A percentile compares a stretch with the other conserved stretches of the same genome.
These are phyloP conservation scores for Debaryomyces tyrocola DNA, from an alignment of 805 yeast species.

Conservation along the genomic window DNA sequence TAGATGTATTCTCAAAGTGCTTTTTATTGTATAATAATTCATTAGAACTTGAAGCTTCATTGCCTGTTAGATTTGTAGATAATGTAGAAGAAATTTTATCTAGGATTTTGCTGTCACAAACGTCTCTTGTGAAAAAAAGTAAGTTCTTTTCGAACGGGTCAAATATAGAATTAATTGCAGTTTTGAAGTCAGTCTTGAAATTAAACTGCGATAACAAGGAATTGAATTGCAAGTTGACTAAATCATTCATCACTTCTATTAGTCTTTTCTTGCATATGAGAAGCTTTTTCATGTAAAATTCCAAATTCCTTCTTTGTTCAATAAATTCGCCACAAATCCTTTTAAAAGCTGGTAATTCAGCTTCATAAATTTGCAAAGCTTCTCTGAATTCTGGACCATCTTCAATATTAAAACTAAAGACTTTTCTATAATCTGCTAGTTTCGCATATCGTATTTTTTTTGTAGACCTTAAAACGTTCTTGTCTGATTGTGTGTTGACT, in stretches of 20 bases:
- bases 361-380: slow-evolving; percentile 31
- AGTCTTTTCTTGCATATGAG: slow-evolving; percentile 16
- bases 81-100: slow-evolving; percentile 22
- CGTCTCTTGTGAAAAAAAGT: slow-evolving; percentile 23
- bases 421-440: slow-evolving; percentile 22
- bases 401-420: slow-evolving; percentile 34
- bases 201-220: slow-evolving; percentile 21
- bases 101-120: slow-evolving; percentile 28
- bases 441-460: neutral
- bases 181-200: slow-evolving; percentile 25
- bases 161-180: slow-evolving; percentile 23
- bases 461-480: neutral
- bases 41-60: slow-evolving; percentile 15
- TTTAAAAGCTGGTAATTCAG: slow-evolving; percentile 26
- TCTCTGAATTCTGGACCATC: slow-evolving; percentile 47
- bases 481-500: neutral
- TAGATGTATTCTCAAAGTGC: slow-evolving; percentile 38
- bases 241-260: slow-evolving; percentile 20
- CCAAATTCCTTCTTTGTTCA: slow-evolving; percentile 34
- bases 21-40: slow-evolving; percentile 29
- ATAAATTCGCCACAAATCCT: slow-evolving; percentile 20
- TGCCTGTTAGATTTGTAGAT: slow-evolving; percentile 2
- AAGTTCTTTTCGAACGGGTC: slow-evolving; percentile 34
- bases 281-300: slow-evolving; percentile 23
- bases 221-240: slow-evolving; percentile 25